Evolutionary conservation across 805 yeast genomes (phyloP).

Genomic region (Candida dendrica): DNA sequence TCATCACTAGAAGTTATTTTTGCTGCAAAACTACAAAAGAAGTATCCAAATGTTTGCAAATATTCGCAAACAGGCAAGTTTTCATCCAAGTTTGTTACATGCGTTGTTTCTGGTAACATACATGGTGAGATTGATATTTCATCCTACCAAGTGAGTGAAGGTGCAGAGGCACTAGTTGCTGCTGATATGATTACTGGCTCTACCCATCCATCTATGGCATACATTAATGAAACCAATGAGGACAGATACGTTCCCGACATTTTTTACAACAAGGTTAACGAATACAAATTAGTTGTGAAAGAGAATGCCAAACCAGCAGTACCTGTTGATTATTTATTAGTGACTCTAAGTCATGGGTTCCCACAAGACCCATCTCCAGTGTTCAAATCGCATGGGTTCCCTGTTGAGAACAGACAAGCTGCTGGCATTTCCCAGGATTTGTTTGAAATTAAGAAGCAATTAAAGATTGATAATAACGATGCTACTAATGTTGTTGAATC

Average conservation of each 20-base stretch:
- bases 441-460: conserved; percentile 40
- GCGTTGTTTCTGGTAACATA: conserved; percentile 86
- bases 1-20: conserved; percentile 81
- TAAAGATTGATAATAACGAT: conserved; percentile 28
- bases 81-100: conserved; percentile 89
- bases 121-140: conserved; percentile 85
- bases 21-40: conserved; percentile 73
- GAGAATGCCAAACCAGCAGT: conserved; percentile 85
- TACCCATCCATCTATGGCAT: conserved; percentile 84
- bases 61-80: conserved; percentile 58
- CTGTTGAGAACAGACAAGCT: conserved; percentile 74
- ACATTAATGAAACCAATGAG: conserved; percentile 65
- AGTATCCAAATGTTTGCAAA: conserved; percentile 54
- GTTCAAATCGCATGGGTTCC: conserved; percentile 47
- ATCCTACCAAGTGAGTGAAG: conserved; percentile 81
- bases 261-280: conserved; percentile 76
- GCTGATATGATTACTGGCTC: conserved; percentile 85
- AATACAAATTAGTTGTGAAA: conserved; percentile 83
- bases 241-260: conserved; percentile 91
- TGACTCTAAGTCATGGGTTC: conserved; percentile 89
- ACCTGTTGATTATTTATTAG: conserved; percentile 85
- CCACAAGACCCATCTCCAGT: conserved; percentile 52
- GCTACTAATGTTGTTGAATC: conserved; percentile 25
- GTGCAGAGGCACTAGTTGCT: conserved; percentile 79
- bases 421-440: conserved; percentile 71